A percentile compares a stretch with the other conserved stretches of the same genome.
These are phyloP conservation scores for Epichloe bromicola DNA, from an alignment of 2,329 filamentous ascomycete genomes.

Conservation along the genomic window DNA sequence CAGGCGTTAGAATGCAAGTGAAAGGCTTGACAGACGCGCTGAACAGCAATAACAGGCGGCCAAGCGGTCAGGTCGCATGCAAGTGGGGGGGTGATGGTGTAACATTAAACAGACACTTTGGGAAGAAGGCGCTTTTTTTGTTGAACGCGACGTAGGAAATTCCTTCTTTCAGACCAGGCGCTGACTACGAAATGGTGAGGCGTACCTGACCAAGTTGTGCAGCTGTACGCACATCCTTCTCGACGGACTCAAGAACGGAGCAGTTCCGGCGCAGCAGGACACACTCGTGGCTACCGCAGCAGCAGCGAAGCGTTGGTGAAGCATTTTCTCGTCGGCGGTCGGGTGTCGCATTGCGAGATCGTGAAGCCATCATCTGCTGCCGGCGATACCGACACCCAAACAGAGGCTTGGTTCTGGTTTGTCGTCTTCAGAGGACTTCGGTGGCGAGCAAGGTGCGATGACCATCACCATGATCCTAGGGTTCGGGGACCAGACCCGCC, in stretches of 20 bases:
- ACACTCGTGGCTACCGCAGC: constrained; percentile 73
- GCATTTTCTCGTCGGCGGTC: constrained; percentile 12
- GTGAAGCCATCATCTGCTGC: constrained; percentile 5
- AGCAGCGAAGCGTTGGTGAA: constrained; percentile 47
- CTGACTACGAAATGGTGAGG: not conserved
- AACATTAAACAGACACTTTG: too few relatives aligned
- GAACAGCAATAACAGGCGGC: not conserved
- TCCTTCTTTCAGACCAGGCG: not conserved
- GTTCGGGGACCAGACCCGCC: not conserved
- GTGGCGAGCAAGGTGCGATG: not conserved
- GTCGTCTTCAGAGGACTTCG: constrained; percentile 2
- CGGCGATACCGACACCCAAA: constrained; percentile 4
- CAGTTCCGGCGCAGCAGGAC: constrained; percentile 71
- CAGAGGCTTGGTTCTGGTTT: not conserved
- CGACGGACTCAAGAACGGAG: constrained; percentile 62
- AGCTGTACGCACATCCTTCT: constrained; percentile 77
- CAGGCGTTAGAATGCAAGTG: constrained; percentile 4
- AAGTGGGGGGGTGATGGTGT: not conserved
- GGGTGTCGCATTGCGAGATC: constrained; percentile 2
- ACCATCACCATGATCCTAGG: constrained; percentile 7
- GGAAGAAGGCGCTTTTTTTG: not conserved
- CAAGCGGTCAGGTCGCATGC: not conserved
- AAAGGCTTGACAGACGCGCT: not conserved
- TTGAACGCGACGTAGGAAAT: not conserved
- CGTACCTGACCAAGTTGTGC: constrained; percentile 86